A percentile compares a stretch with the other conserved stretches of the same genome.
Evolutionary conservation across 768 basidiomycete species (phyloP).

Genomic region (Amanita thiersii): DNA sequence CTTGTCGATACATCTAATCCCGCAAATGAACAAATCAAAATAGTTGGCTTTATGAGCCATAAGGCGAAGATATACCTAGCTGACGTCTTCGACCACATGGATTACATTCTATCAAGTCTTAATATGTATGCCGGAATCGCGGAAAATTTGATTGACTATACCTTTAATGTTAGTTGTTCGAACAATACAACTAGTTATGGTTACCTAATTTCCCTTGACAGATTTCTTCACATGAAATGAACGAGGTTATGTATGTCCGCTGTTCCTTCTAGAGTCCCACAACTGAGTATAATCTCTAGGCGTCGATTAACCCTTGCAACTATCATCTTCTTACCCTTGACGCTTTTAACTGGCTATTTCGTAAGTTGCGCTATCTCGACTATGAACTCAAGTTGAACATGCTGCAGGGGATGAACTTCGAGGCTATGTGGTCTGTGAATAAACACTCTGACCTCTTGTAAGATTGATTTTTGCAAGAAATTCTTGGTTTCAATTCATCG

Average conservation of each 20-base stretch:
- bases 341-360: slow-evolving; percentile 65
- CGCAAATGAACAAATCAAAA: slow-evolving; percentile 25
- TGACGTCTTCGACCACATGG: slow-evolving; percentile 72
- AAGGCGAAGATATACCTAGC: slow-evolving; percentile 66
- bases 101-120: slow-evolving; percentile 57
- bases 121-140: slow-evolving; percentile 69
- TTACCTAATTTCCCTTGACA: slow-evolving; percentile 17
- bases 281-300: slow-evolving; percentile 23
- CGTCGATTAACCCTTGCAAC: slow-evolving; percentile 60
- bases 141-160: slow-evolving; percentile 66
- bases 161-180: slow-evolving; percentile 57
- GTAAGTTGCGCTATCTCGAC: slow-evolving; percentile 15
- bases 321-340: slow-evolving; percentile 64
- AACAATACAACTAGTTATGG: background rate
- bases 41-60: slow-evolving; percentile 58
- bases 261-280: background rate
- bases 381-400: background rate
- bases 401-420: slow-evolving; percentile 62
- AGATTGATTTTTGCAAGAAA: slow-evolving; percentile 13
- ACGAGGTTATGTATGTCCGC: slow-evolving; percentile 57
- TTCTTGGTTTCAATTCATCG: background rate
- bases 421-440: slow-evolving; percentile 39
- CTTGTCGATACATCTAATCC: slow-evolving; percentile 39
- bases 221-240: slow-evolving; percentile 72
- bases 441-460: slow-evolving; percentile 40